Evolutionary conservation across 2,329 filamentous ascomycete genomes (phyloP).

Genomic region (Septoria petroselini): DNA sequence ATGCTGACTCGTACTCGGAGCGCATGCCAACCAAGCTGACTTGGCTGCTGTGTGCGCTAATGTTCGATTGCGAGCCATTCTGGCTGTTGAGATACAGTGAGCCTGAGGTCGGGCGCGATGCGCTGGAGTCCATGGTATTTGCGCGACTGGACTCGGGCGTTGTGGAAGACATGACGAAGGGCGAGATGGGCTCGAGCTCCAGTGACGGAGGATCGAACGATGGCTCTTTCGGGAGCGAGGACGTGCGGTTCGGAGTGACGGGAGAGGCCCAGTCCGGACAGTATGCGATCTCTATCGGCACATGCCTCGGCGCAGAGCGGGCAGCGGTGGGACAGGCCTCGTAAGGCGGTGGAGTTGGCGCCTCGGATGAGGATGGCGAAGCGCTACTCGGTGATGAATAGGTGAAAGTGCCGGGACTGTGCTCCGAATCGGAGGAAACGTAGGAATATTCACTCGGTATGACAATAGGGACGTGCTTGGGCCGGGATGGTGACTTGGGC

Average conservation of each 20-base stretch:
- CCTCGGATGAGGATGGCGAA: slow-evolving; percentile 17
- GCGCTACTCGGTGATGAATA: slow-evolving; percentile 16
- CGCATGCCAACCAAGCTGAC: slow-evolving; percentile 45
- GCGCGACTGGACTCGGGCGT: slow-evolving; percentile 45
- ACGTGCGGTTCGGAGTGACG: slow-evolving; percentile 40
- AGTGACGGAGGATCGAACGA: slow-evolving; percentile 28
- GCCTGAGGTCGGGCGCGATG: slow-evolving; percentile 44
- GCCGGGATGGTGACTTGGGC: slow-evolving; percentile 27
- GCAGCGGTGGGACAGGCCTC: slow-evolving; percentile 18
- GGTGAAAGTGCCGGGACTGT: slow-evolving; percentile 18
- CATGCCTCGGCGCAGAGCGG: slow-evolving; percentile 42
- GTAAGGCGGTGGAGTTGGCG: slow-evolving; percentile 5
- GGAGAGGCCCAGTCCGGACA: slow-evolving; percentile 43
- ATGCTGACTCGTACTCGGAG: slow-evolving; percentile 43
- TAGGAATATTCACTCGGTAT: slow-evolving; percentile 40
- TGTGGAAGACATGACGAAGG: slow-evolving; percentile 43
- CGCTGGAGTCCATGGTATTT: slow-evolving; percentile 49
- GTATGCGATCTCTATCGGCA: slow-evolving; percentile 47
- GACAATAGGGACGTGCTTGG: slow-evolving; percentile 47
- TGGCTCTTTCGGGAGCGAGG: slow-evolving; percentile 21
- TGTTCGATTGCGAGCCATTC: slow-evolving; percentile 38
- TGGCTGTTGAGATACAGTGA: slow-evolving; percentile 40
- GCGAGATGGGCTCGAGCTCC: slow-evolving; percentile 30
- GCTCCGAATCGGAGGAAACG: slow-evolving; percentile 20
- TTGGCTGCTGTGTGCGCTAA: slow-evolving; percentile 47